phyloP scores from a whole-genome alignment of 1,139 yeast genomes.

The Wickerhamiella infanticola region DNA sequence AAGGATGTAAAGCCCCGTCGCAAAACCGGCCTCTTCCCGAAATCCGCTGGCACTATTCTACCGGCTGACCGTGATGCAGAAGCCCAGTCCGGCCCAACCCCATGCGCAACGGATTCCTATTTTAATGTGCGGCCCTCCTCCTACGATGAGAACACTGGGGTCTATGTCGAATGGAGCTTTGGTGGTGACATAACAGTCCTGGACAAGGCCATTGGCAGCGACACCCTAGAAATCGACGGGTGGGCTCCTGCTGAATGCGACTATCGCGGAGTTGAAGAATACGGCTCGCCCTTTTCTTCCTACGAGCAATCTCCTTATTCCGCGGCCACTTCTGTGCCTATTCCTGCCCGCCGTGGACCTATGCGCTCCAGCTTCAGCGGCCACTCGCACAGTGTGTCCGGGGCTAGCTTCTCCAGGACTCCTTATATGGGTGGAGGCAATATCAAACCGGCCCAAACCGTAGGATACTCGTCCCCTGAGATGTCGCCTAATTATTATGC shows the following conservation, averaged over 20 bases:
- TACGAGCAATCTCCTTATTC: background rate
- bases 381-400: background rate
- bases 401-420: background rate
- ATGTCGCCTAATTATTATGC: background rate
- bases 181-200: background rate
- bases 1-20: background rate
- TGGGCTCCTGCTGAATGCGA: background rate
- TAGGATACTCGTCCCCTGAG: background rate
- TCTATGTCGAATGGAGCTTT: background rate
- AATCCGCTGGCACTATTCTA: background rate
- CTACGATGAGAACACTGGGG: background rate
- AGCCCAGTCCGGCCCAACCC: background rate
- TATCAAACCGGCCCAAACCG: background rate
- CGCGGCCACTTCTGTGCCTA: background rate
- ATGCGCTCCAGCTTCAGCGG: background rate
- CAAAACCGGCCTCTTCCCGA: background rate
- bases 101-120: conserved; percentile 1
- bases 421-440: background rate
- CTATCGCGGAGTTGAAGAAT: background rate
- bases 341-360: background rate
- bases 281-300: background rate
- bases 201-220: background rate
- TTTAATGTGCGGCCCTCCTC: background rate
- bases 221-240: background rate
- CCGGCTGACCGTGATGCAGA: background rate